phyloP scores from a whole-genome alignment of 495 filamentous ascomycete species.

The Penicillium flavigenum region DNA sequence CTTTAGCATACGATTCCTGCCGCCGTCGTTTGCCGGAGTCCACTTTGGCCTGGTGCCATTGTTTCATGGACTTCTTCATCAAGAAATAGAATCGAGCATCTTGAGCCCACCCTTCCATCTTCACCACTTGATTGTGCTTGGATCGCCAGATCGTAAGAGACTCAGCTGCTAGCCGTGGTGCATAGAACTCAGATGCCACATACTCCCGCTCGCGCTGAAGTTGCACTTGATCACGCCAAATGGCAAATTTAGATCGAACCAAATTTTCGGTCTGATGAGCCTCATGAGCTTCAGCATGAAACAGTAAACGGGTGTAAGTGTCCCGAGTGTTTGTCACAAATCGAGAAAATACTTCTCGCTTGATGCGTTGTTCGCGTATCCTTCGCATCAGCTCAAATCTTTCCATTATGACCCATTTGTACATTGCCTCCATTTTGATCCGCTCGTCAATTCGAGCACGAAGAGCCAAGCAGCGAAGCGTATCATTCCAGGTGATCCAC shows the following conservation, averaged over 20 bases:
- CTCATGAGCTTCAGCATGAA: conserved; percentile 39
- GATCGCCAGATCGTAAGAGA: conserved; percentile 49
- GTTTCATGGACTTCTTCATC: conserved; percentile 51
- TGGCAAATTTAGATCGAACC: conserved; percentile 38
- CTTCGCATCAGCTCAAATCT: conserved; percentile 53
- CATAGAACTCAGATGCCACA: conserved; percentile 54
- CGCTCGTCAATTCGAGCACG: conserved; percentile 57
- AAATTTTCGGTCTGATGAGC: conserved; percentile 34
- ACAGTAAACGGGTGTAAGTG: conserved; percentile 40
- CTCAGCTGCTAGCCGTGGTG: conserved; percentile 49
- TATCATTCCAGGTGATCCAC: conserved; percentile 67
- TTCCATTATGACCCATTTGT: conserved; percentile 63
- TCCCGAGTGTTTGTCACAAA: conserved; percentile 43
- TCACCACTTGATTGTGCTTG: conserved; percentile 43
- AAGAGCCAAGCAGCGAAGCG: conserved; percentile 55
- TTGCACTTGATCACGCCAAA: conserved; percentile 45
- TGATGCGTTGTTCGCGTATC: conserved; percentile 51
- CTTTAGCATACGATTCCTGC: conserved; percentile 57
- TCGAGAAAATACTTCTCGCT: conserved; percentile 42
- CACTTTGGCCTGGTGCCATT: conserved; percentile 54
- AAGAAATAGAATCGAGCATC: conserved; percentile 62
- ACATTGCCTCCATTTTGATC: conserved; percentile 56
- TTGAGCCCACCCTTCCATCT: conserved; percentile 53
- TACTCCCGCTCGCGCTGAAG: conserved; percentile 47
- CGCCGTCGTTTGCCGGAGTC: conserved; percentile 54